Conservation (phyloP, 2,329 filamentous ascomycete genomes). For the Trichoderma simmonsii region DNA sequence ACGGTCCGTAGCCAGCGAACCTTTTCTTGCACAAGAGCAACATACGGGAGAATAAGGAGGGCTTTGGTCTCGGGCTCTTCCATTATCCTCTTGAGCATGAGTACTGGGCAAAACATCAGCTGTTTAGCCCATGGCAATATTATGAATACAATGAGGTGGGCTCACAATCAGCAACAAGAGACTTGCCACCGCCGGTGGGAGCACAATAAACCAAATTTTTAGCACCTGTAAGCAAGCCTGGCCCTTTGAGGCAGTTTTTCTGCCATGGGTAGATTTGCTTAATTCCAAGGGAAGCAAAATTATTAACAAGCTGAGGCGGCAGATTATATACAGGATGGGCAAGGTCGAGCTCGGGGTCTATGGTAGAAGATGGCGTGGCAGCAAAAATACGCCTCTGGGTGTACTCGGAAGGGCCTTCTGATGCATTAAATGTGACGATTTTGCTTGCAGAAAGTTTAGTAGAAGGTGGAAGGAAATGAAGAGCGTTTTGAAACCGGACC, state of each 20-base stretch:
- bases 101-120: constrained; percentile 41
- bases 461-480: constrained; percentile 32
- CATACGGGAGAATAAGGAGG: constrained; percentile 71
- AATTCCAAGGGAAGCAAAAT: constrained; percentile 66
- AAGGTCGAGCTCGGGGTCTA: constrained; percentile 58
- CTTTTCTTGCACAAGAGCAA: constrained; percentile 78
- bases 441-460: constrained; percentile 40
- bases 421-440: constrained; percentile 37
- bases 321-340: constrained; percentile 62
- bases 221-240: constrained; percentile 61
- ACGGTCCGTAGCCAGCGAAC: constrained; percentile 68
- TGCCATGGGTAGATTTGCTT: constrained; percentile 76
- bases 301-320: constrained; percentile 57
- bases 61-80: constrained; percentile 62
- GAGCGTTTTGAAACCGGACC: constrained; percentile 34
- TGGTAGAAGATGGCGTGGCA: constrained; percentile 51
- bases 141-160: background rate
- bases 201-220: constrained; percentile 76
- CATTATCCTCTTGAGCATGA: constrained; percentile 71
- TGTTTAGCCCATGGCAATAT: background rate
- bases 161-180: constrained; percentile 62
- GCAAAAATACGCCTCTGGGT: constrained; percentile 52
- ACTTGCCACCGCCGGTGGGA: constrained; percentile 75
- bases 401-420: constrained; percentile 46
- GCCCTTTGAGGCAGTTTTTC: constrained; percentile 67